Conservation (phyloP, 805 yeast species). For the Schwanniomyces vanrijiae region DNA sequence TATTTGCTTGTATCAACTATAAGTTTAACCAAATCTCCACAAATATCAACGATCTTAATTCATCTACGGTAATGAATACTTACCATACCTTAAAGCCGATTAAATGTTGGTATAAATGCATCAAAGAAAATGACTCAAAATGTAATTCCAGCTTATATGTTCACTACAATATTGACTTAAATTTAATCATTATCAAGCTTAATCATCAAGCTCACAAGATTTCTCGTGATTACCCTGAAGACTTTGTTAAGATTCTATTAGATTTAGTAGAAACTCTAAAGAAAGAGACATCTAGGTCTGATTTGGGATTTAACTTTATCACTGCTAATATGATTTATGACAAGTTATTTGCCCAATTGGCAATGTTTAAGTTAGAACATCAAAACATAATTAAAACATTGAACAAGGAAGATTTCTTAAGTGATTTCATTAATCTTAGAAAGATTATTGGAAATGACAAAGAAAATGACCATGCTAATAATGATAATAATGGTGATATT, state of each 20-base stretch:
- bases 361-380: conserved; percentile 15
- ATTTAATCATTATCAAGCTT: conserved; percentile 23
- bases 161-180: conserved; percentile 17
- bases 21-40: conserved; percentile 28
- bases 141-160: conserved; percentile 18
- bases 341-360: conserved; percentile 15
- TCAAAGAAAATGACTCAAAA: conserved; percentile 12
- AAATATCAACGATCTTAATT: conserved; percentile 28
- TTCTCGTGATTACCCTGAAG: conserved; percentile 9
- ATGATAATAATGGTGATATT: too few species aligned
- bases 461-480: conserved; percentile 13
- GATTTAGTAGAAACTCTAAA: conserved; percentile 5
- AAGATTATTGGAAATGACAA: conserved; percentile 10
- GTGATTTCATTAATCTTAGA: conserved; percentile 29
- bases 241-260: conserved; percentile 6
- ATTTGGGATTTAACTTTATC: conserved; percentile 15
- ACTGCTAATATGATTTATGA: conserved; percentile 26
- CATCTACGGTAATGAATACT: conserved; percentile 3
- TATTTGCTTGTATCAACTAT: conserved; percentile 33
- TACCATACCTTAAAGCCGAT: conserved; percentile 13
- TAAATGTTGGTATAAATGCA: conserved; percentile 21
- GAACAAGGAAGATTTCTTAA: conserved; percentile 24
- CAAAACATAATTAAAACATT: conserved; percentile 17
- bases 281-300: background rate
- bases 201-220: conserved; percentile 16